Evolutionary conservation across 805 yeast genomes (phyloP).

Genomic region (Candida hispaniensis): DNA sequence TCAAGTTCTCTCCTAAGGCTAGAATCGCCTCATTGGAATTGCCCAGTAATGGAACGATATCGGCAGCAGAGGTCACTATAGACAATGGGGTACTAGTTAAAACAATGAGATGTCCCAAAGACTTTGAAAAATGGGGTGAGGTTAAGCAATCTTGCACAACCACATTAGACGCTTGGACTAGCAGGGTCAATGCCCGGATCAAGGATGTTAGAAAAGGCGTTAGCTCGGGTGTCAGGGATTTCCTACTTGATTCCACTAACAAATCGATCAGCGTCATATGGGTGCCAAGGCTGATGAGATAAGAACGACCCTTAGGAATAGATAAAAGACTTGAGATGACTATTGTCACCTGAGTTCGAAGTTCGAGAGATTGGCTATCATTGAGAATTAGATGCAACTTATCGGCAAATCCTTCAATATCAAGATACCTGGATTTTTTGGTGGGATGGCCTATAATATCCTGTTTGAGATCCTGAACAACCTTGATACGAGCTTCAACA

Average conservation of each 20-base stretch:
- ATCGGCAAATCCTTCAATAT: slow-evolving; percentile 19
- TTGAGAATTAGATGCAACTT: slow-evolving; percentile 23
- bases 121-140: slow-evolving; percentile 12
- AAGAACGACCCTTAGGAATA: slow-evolving; percentile 9
- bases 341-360: slow-evolving; percentile 23
- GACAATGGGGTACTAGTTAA: slow-evolving; percentile 16
- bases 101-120: slow-evolving; percentile 11
- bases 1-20: slow-evolving; percentile 14
- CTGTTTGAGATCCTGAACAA: slow-evolving; percentile 25
- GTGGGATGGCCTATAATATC: slow-evolving; percentile 29
- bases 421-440: slow-evolving; percentile 23
- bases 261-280: slow-evolving; percentile 6
- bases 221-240: slow-evolving; percentile 15
- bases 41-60: slow-evolving; percentile 10
- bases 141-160: slow-evolving; percentile 16
- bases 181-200: slow-evolving; percentile 10
- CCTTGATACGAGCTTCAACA: slow-evolving; percentile 18
- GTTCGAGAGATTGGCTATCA: slow-evolving; percentile 17
- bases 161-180: slow-evolving; percentile 10
- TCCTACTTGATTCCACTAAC: slow-evolving; percentile 19
- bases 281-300: slow-evolving; percentile 1
- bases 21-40: slow-evolving; percentile 10
- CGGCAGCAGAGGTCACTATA: slow-evolving; percentile 16
- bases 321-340: slow-evolving; percentile 28
- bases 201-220: slow-evolving; percentile 17